These are phyloP conservation scores for Amaranthus hypochondriacus DNA, from an alignment of 148 eudicot species.

Conservation along the genomic window DNA sequence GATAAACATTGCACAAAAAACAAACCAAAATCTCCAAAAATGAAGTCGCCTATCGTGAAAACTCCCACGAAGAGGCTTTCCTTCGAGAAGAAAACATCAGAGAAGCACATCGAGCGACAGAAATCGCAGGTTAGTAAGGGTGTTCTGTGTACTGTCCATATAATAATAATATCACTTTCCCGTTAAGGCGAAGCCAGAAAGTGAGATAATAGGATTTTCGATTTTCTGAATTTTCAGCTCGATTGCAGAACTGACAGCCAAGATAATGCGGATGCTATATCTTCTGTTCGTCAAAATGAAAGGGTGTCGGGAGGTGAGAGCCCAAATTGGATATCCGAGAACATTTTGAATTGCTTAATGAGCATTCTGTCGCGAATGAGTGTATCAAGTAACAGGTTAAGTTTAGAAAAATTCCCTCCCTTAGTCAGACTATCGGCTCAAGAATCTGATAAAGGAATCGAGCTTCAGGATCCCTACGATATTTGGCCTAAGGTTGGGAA, in stretches of 20 bases:
- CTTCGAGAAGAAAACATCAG: constrained; percentile 30
- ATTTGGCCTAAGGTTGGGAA: constrained; percentile 38
- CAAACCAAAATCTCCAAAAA: constrained; percentile 33
- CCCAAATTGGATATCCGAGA: constrained; percentile 63
- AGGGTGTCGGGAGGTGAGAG: constrained; percentile 29
- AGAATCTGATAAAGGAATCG: constrained; percentile 22
- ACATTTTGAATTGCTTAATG: constrained; percentile 50
- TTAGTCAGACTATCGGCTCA: constrained; percentile 26
- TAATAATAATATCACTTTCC: background rate
- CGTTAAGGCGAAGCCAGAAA: background rate
- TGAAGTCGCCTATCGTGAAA: constrained; percentile 28
- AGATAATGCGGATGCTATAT: constrained; percentile 28
- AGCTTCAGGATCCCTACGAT: constrained; percentile 59
- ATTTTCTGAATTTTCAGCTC: constrained; percentile 41
- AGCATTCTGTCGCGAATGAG: constrained; percentile 56
- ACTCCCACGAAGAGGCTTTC: constrained; percentile 39
- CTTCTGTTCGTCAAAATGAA: constrained; percentile 25
- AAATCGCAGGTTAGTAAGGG: constrained; percentile 34
- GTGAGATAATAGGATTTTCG: constrained; percentile 13
- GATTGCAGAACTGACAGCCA: constrained; percentile 31
- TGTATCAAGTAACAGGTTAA: constrained; percentile 28
- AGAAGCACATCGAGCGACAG: constrained; percentile 30
- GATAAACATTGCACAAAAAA: constrained; percentile 37
- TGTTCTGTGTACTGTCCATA: too few species aligned
- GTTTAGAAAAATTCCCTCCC: constrained; percentile 33